phyloP scores from a whole-genome alignment of 768 basidiomycete species.

The Amanita polypyramis region DNA sequence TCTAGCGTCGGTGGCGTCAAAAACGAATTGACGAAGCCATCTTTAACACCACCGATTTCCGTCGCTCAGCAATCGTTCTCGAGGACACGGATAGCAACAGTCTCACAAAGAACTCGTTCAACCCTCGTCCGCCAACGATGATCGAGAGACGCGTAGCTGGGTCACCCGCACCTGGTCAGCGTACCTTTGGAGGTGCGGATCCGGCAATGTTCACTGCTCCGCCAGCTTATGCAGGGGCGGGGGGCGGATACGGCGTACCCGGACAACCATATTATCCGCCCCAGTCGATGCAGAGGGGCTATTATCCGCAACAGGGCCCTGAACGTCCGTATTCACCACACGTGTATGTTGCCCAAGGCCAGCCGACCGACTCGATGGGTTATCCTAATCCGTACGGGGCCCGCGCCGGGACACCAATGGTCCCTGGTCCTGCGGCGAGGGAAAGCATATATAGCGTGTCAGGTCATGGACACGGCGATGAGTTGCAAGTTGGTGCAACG shows the following conservation, averaged over 20 bases:
- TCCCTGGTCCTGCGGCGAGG: no score
- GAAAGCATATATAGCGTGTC: no score
- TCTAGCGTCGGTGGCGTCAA: constrained; percentile 33
- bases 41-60: constrained; percentile 51
- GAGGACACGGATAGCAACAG: constrained; percentile 37
- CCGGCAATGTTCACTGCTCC: background rate
- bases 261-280: constrained; percentile 2
- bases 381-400: background rate
- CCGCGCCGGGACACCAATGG: no score
- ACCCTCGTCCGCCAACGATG: constrained; percentile 58
- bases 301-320: constrained; percentile 1
- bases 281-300: constrained; percentile 2
- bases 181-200: constrained; percentile 6
- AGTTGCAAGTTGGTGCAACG: no score
- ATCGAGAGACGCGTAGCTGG: constrained; percentile 35
- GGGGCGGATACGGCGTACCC: no score
- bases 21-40: constrained; percentile 25
- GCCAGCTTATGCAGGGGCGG: background rate
- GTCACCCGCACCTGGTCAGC: constrained; percentile 9
- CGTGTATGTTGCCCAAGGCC: background rate
- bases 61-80: constrained; percentile 51
- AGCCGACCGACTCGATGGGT: background rate
- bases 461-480: no score
- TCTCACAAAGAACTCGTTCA: constrained; percentile 21
- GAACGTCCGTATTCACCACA: background rate